Evolutionary conservation across 345 rosid genomes (phyloP).

Genomic region (Limnanthes douglasii): DNA sequence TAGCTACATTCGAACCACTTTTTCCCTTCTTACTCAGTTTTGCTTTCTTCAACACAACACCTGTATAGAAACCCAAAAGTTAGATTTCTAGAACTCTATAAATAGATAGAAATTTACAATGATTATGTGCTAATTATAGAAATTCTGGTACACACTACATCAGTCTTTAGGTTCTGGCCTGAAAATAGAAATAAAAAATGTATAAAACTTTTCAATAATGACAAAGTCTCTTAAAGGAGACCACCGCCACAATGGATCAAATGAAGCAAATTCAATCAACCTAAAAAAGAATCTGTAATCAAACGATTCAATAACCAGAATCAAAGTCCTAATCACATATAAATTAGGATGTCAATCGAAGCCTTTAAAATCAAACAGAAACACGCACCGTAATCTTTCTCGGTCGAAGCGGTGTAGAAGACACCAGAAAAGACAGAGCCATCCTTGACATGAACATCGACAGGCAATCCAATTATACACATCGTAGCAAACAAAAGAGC

Average conservation of each 20-base stretch:
- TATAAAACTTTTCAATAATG: too few relatives aligned
- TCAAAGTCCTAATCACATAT: too few relatives aligned
- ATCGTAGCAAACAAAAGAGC: slow-evolving; percentile 51
- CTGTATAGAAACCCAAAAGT: slow-evolving; percentile 36
- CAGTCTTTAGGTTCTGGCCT: neutral
- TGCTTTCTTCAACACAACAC: slow-evolving; percentile 77
- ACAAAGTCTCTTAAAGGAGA: too few relatives aligned
- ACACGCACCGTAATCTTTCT: slow-evolving; percentile 35
- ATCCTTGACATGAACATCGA: slow-evolving; percentile 66
- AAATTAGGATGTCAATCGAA: too few relatives aligned
- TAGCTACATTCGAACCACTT: slow-evolving; percentile 39
- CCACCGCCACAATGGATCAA: too few relatives aligned
- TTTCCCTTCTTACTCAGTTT: slow-evolving; percentile 57
- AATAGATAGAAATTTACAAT: too few relatives aligned
- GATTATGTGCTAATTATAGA: too few relatives aligned
- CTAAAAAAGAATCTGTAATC: too few relatives aligned
- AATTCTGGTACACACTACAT: neutral
- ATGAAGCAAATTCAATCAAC: neutral
- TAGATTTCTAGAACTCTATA: too few relatives aligned
- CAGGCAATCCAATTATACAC: slow-evolving; percentile 63
- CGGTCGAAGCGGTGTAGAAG: slow-evolving; percentile 68
- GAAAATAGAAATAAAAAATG: neutral
- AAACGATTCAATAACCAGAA: too few relatives aligned
- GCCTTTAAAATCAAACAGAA: too few relatives aligned
- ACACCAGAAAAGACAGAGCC: slow-evolving; percentile 73